phyloP scores from a whole-genome alignment of 1,284 basidiomycete species.

The Ustilago sp. region DNA sequence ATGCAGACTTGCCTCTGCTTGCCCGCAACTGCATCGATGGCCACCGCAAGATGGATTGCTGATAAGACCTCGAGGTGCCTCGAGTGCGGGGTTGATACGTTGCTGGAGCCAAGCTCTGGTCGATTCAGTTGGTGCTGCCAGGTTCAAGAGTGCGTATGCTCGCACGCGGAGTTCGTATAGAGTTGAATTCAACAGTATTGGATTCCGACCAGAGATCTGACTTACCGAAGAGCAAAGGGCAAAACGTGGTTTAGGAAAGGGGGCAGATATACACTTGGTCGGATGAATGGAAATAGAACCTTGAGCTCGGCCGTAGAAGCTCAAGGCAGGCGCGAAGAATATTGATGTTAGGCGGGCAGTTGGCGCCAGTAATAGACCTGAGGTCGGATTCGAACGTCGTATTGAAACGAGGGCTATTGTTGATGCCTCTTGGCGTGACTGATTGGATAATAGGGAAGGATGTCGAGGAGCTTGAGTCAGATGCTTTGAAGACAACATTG shows the following conservation, averaged over 20 bases:
- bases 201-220: background rate
- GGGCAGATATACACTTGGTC: background rate
- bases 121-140: too few species aligned
- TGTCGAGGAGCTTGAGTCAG: conserved; percentile 17
- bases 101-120: too few species aligned
- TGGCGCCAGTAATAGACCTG: background rate
- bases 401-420: background rate
- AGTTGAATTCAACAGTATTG: too few species aligned
- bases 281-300: background rate
- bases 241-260: background rate
- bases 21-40: too few species aligned
- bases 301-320: background rate
- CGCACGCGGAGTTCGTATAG: too few species aligned
- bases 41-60: too few species aligned
- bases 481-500: conserved; percentile 10
- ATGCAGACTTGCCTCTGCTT: too few species aligned
- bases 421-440: background rate
- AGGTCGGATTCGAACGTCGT: background rate
- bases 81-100: too few species aligned
- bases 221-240: background rate
- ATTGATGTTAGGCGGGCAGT: background rate
- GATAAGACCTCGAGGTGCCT: too few species aligned
- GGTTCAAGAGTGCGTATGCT: too few species aligned
- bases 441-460: background rate
- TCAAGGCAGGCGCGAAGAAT: background rate